Evolutionary conservation across 2,329 filamentous ascomycete genomes (phyloP).

Genomic region (Fusarium circinatum): DNA sequence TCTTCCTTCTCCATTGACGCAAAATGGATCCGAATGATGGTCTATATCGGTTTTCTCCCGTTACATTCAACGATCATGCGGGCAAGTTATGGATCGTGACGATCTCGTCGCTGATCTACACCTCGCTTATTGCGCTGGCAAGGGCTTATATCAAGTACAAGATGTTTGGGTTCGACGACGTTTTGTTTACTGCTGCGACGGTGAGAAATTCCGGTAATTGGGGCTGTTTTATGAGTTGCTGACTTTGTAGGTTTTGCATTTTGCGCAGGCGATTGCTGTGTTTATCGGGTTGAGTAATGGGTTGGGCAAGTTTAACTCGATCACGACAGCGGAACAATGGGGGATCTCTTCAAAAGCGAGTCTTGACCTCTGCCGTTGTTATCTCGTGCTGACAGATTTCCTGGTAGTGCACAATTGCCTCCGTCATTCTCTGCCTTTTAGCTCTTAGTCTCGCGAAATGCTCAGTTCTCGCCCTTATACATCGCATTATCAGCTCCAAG

Average conservation of each 20-base stretch:
- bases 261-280: constrained; percentile 27
- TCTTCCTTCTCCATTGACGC: not conserved
- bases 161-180: constrained; percentile 37
- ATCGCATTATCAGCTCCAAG: constrained; percentile 33
- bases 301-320: constrained; percentile 29
- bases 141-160: constrained; percentile 36
- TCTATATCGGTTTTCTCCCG: constrained; percentile 20
- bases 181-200: constrained; percentile 18
- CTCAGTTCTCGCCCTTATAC: constrained; percentile 34
- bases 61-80: constrained; percentile 31
- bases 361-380: fast-evolving
- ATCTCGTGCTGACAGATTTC: not conserved
- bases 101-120: constrained; percentile 37
- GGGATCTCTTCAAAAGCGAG: constrained; percentile 18
- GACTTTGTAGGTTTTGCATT: constrained; percentile 16
- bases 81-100: constrained; percentile 38
- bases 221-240: not conserved
- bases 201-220: not conserved
- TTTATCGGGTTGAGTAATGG: constrained; percentile 31
- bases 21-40: constrained; percentile 18
- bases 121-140: constrained; percentile 17
- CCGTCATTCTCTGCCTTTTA: constrained; percentile 18
- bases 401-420: constrained; percentile 10
- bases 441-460: constrained; percentile 25
- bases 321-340: constrained; percentile 26